phyloP scores from a whole-genome alignment of 1,284 basidiomycete genomes.

The Inonotus obliquus region DNA sequence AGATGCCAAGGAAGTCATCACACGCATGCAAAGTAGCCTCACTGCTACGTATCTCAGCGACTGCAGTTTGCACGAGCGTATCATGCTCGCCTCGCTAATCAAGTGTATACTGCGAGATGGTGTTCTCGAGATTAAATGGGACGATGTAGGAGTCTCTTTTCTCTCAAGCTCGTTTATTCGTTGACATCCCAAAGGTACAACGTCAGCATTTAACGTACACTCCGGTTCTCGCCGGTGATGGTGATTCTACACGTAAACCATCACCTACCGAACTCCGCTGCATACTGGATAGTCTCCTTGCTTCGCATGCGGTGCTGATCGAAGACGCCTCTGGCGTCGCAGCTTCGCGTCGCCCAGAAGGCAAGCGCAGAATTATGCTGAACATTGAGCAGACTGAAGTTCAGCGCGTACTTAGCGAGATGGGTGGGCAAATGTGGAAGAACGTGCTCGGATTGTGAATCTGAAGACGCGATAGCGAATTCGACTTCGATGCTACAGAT shows the following conservation, averaged over 20 bases:
- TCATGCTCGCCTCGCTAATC: constrained; percentile 85
- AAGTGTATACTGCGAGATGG: constrained; percentile 83
- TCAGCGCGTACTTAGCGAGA: constrained; percentile 67
- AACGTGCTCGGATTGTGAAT: constrained; percentile 36
- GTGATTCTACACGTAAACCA: constrained; percentile 49
- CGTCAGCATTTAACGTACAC: constrained; percentile 65
- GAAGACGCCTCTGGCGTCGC: constrained; percentile 51
- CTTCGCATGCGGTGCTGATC: constrained; percentile 65
- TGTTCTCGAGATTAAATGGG: constrained; percentile 83
- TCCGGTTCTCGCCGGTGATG: constrained; percentile 47
- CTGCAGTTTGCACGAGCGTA: constrained; percentile 81
- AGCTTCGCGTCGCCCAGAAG: constrained; percentile 47
- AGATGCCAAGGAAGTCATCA: constrained; percentile 81
- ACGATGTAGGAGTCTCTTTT: constrained; percentile 50
- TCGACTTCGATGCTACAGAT: no score
- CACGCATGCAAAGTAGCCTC: constrained; percentile 89
- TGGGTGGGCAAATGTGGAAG: constrained; percentile 67
- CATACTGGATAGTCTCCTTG: constrained; percentile 64
- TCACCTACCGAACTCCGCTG: constrained; percentile 49
- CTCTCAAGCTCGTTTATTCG: constrained; percentile 4
- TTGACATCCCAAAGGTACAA: constrained; percentile 42
- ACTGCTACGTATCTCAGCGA: constrained; percentile 78
- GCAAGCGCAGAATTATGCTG: constrained; percentile 57
- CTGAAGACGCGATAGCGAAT: no score
- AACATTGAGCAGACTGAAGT: constrained; percentile 70